These are phyloP conservation scores for Podospora pseudopauciseta DNA, from an alignment of 495 filamentous ascomycete species.

Conservation along the genomic window DNA sequence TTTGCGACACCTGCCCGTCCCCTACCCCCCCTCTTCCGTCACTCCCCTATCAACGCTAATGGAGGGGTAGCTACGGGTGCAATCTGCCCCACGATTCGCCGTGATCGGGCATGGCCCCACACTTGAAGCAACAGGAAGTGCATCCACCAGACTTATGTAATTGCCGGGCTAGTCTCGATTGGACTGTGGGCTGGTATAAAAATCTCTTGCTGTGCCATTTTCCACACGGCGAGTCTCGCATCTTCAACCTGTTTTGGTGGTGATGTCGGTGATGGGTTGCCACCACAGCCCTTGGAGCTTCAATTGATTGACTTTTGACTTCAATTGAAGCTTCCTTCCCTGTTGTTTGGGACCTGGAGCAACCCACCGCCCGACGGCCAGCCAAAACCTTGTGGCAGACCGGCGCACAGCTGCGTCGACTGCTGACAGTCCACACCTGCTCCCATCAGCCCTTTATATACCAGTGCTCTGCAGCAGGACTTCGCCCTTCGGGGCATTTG, in stretches of 20 bases:
- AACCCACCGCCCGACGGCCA: neutral
- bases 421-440: neutral
- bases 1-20: neutral
- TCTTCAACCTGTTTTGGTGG: neutral
- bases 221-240: neutral
- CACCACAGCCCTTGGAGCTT: neutral
- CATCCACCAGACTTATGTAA: slow-evolving; percentile 13
- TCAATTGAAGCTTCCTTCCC: neutral
- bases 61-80: slow-evolving; percentile 15
- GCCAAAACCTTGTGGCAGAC: neutral
- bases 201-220: neutral
- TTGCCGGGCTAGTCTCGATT: slow-evolving; percentile 13
- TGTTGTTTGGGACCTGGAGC: neutral
- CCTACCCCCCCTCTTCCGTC: slow-evolving; percentile 1
- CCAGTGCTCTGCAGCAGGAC: neutral
- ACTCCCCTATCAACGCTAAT: slow-evolving; percentile 16
- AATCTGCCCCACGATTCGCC: slow-evolving; percentile 12
- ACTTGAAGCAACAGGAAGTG: slow-evolving; percentile 9
- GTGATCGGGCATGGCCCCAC: slow-evolving; percentile 15
- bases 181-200: neutral
- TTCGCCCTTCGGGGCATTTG: slow-evolving; percentile 34
- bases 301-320: neutral
- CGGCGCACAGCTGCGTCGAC: neutral
- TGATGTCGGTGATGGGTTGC: neutral
- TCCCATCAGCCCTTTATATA: neutral